phyloP scores from a whole-genome alignment of 768 basidiomycete genomes.

The Lentinula edodes region DNA sequence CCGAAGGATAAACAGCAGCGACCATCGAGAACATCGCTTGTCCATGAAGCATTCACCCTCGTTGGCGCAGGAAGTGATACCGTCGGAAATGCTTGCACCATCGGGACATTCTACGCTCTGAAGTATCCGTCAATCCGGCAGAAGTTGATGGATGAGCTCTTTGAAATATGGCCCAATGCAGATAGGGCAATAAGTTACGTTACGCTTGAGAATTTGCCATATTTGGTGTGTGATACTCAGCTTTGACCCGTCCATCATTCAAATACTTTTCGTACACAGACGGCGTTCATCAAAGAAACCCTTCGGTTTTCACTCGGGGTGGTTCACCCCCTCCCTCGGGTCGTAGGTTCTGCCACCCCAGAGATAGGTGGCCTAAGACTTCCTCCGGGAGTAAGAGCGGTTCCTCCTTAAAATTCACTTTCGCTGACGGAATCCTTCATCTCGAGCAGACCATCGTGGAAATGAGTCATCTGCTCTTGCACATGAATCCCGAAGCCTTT shows the following conservation, averaged over 20 bases:
- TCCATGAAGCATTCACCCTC: slow-evolving; percentile 31
- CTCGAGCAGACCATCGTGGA: slow-evolving; percentile 33
- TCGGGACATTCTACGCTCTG: slow-evolving; percentile 33
- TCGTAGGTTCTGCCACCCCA: slow-evolving; percentile 30
- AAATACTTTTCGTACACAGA: slow-evolving; percentile 19
- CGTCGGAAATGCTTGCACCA: slow-evolving; percentile 30
- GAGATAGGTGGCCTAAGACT: slow-evolving; percentile 28
- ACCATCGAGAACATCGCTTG: slow-evolving; percentile 11
- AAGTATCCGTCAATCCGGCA: slow-evolving; percentile 20
- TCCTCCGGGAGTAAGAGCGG: slow-evolving; percentile 27
- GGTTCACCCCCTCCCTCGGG: slow-evolving; percentile 34
- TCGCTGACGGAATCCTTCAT: not conserved
- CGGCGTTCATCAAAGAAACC: slow-evolving; percentile 43
- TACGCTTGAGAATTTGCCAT: slow-evolving; percentile 34
- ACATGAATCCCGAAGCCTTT: slow-evolving; percentile 33
- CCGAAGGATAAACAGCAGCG: slow-evolving; percentile 2
- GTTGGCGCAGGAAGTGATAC: slow-evolving; percentile 34
- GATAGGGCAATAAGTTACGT: slow-evolving; percentile 19
- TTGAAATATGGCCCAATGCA: slow-evolving; percentile 28
- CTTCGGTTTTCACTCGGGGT: slow-evolving; percentile 38
- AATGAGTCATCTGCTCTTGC: slow-evolving; percentile 33
- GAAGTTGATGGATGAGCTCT: slow-evolving; percentile 27
- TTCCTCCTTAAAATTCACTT: not conserved
- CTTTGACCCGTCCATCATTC: not conserved
- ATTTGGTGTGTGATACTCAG: slow-evolving; percentile 26